phyloP scores from a whole-genome alignment of 2,329 filamentous ascomycete genomes.

The Trichoderma sp. region DNA sequence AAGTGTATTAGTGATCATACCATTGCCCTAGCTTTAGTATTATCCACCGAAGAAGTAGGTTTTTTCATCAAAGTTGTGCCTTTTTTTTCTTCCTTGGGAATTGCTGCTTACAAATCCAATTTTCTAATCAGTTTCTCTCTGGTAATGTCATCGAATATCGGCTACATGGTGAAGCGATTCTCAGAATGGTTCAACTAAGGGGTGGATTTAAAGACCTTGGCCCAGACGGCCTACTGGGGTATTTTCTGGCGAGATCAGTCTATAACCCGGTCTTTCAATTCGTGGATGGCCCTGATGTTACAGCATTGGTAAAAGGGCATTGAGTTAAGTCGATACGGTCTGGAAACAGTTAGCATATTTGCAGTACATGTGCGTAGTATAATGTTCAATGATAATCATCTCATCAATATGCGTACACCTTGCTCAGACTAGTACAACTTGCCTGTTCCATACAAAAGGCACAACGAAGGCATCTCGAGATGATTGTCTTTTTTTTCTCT shows the following conservation, averaged over 20 bases:
- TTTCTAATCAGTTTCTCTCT: background rate
- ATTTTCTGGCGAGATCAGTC: slow-evolving; percentile 14
- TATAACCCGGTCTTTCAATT: slow-evolving; percentile 19
- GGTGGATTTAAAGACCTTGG: slow-evolving; percentile 7
- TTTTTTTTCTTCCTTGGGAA: background rate
- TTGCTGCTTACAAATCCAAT: background rate
- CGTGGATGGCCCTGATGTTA: slow-evolving; percentile 8
- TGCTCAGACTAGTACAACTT: background rate
- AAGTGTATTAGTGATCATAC: background rate
- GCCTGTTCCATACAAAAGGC: background rate
- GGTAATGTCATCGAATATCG: background rate
- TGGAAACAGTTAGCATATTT: background rate
- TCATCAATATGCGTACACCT: background rate
- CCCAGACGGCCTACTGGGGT: slow-evolving; percentile 5
- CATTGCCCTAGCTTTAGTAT: slow-evolving; percentile 22
- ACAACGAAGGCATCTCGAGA: background rate
- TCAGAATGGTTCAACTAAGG: slow-evolving; percentile 20
- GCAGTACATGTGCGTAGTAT: background rate
- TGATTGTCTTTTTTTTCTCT: background rate
- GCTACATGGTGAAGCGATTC: slow-evolving; percentile 17
- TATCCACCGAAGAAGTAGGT: slow-evolving; percentile 18
- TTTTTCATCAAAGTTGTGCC: no score
- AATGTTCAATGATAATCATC: background rate
- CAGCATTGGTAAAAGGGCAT: background rate
- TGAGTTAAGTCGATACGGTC: background rate